phyloP scores from a whole-genome alignment of 1,284 basidiomycete species.

The Wolfiporia cocos region DNA sequence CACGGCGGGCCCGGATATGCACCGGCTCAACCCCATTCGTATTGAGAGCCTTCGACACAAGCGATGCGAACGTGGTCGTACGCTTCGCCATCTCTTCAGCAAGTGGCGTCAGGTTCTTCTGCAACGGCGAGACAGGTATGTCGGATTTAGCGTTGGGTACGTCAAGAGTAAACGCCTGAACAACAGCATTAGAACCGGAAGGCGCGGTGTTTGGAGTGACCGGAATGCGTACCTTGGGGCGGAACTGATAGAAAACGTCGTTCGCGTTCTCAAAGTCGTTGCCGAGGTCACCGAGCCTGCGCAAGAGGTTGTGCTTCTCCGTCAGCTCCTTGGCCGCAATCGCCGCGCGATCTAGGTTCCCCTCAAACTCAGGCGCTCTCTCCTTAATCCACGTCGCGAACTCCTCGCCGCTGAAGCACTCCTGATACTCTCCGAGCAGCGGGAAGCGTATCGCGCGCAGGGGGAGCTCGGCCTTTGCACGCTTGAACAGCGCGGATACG shows the following conservation, averaged over 20 bases:
- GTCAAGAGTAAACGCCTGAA: constrained; percentile 61
- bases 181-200: neutral
- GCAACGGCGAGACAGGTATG: constrained; percentile 26
- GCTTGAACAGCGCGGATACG: constrained; percentile 61
- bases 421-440: constrained; percentile 82
- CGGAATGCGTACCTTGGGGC: constrained; percentile 50
- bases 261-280: constrained; percentile 72
- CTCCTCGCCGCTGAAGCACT: constrained; percentile 81
- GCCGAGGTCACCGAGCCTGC: constrained; percentile 75
- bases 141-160: constrained; percentile 22
- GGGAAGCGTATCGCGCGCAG: constrained; percentile 69
- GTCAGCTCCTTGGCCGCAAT: constrained; percentile 75
- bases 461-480: constrained; percentile 57
- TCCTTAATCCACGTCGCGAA: constrained; percentile 71
- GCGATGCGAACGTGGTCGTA: constrained; percentile 59
- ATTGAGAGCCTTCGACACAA: constrained; percentile 69
- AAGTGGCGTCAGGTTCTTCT: constrained; percentile 36
- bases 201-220: neutral
- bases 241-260: constrained; percentile 76
- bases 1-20: constrained; percentile 64
- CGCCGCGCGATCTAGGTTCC: constrained; percentile 71
- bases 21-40: constrained; percentile 51
- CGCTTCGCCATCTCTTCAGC: constrained; percentile 60
- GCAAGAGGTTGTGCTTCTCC: constrained; percentile 67
- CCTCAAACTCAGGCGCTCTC: constrained; percentile 64